These are phyloP conservation scores for Phytophthora litchii DNA, from an alignment of 352 stramenopile species.

Conservation along the genomic window DNA sequence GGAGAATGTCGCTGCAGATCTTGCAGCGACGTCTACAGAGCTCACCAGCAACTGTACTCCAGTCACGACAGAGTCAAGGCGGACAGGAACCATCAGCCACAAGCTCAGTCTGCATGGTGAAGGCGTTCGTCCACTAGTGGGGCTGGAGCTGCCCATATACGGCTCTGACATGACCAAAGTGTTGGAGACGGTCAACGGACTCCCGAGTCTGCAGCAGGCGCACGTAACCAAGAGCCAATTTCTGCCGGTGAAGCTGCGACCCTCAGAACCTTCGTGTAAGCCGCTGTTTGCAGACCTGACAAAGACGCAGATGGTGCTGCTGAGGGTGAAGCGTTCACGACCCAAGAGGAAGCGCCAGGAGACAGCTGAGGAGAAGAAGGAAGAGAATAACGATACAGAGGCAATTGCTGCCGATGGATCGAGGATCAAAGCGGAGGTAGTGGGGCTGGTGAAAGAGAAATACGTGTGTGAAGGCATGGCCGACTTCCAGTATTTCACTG, in stretches of 20 bases:
- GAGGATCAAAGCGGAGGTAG: constrained; percentile 47
- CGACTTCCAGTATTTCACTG: constrained; percentile 86
- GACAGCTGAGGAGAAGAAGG: constrained; percentile 18
- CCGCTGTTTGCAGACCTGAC: constrained; percentile 81
- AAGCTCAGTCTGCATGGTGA: constrained; percentile 42
- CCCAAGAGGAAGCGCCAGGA: constrained; percentile 32
- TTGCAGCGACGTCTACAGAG: constrained; percentile 10
- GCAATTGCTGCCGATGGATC: constrained; percentile 16
- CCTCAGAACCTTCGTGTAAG: constrained; percentile 79
- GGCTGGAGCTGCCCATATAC: constrained; percentile 74
- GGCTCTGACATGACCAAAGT: constrained; percentile 48
- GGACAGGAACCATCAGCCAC: constrained; percentile 11
- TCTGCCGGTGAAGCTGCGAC: constrained; percentile 76
- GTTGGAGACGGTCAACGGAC: constrained; percentile 65
- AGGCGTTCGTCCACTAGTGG: constrained; percentile 55
- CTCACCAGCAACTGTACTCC: background rate
- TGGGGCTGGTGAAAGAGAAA: constrained; percentile 73
- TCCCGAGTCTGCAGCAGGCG: constrained; percentile 60
- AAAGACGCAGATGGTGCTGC: constrained; percentile 81
- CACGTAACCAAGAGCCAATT: constrained; percentile 81
- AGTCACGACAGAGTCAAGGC: constrained; percentile 5
- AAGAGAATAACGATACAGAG: constrained; percentile 10
- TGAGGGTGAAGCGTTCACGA: constrained; percentile 53
- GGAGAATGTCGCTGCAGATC: constrained; percentile 1
- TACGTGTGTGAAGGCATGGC: constrained; percentile 89